These are phyloP conservation scores for Platanthera zijinensis DNA, from an alignment of 106 monocot genomes.

Conservation along the genomic window DNA sequence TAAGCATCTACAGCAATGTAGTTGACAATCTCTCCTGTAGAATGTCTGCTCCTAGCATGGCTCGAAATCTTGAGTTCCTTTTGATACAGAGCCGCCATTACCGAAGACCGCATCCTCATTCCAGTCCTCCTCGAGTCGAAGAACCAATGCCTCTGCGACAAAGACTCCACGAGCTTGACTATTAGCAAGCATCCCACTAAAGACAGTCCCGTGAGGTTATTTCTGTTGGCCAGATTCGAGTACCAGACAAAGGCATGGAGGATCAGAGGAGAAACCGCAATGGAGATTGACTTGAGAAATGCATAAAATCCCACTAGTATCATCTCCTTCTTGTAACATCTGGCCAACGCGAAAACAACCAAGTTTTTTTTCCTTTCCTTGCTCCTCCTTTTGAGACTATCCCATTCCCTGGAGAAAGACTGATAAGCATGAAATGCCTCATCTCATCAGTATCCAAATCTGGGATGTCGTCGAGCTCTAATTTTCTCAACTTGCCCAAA, in stretches of 20 bases:
- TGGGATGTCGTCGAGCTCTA: conserved; percentile 48
- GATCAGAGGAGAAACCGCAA: conserved; percentile 29
- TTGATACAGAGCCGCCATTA: conserved; percentile 52
- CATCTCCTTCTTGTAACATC: conserved; percentile 50
- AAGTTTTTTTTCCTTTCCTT: conserved; percentile 16
- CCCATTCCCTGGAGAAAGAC: conserved; percentile 34
- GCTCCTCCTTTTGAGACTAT: conserved; percentile 12
- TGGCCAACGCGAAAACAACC: conserved; percentile 32
- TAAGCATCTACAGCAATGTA: conserved; percentile 81
- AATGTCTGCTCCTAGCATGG: conserved; percentile 30
- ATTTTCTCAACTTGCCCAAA: conserved; percentile 34
- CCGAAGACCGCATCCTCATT: conserved; percentile 61
- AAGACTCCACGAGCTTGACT: conserved; percentile 46
- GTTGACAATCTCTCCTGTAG: conserved; percentile 64
- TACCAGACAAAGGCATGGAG: conserved; percentile 47
- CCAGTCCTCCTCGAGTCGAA: conserved; percentile 54
- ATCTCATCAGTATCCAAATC: conserved; percentile 41
- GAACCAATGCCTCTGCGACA: conserved; percentile 75
- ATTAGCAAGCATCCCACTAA: conserved; percentile 30
- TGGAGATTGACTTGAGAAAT: conserved; percentile 27
- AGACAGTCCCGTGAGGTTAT: conserved; percentile 15
- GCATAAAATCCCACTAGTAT: conserved; percentile 47
- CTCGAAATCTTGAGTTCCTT: conserved; percentile 54
- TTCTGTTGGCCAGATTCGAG: conserved; percentile 18
- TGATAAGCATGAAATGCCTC: conserved; percentile 31